These are phyloP conservation scores for Hordeum marinum DNA, from an alignment of 176 grass and related monocot species.

Conservation along the genomic window DNA sequence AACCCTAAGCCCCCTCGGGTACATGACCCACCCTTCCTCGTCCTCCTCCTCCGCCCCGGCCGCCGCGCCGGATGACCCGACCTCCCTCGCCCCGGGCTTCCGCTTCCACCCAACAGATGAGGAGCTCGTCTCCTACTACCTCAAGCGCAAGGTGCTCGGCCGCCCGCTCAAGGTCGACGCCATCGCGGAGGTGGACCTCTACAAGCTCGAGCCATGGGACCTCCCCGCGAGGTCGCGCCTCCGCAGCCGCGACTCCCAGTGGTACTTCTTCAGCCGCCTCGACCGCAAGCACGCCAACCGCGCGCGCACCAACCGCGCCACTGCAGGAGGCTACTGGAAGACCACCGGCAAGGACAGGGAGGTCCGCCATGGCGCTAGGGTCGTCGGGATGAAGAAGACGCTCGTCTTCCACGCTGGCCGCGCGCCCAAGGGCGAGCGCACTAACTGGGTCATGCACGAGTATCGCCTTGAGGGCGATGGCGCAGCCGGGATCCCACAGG, in stretches of 20 bases:
- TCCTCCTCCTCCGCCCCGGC: conserved; percentile 30
- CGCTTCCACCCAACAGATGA: conserved; percentile 83
- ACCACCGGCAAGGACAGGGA: conserved; percentile 92
- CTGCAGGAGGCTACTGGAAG: conserved; percentile 85
- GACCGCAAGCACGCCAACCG: conserved; percentile 92
- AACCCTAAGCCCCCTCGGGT: conserved; percentile 19
- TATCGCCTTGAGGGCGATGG: conserved; percentile 77
- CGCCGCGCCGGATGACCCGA: conserved; percentile 20
- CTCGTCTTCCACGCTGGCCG: conserved; percentile 85
- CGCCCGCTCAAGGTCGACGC: conserved; percentile 71
- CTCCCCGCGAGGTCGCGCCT: conserved; percentile 68
- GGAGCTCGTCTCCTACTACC: conserved; percentile 88
- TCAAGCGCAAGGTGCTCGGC: conserved; percentile 72
- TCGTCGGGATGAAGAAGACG: conserved; percentile 97
- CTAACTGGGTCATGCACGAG: conserved; percentile 99
- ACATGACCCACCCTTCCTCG: conserved; percentile 45
- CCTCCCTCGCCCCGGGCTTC: conserved; percentile 65
- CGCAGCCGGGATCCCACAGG: conserved; percentile 40
- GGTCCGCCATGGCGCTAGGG: conserved; percentile 41
- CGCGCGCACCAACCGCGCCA: conserved; percentile 77
- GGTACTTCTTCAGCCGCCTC: conserved; percentile 97
- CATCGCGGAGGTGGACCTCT: conserved; percentile 84
- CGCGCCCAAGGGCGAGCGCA: conserved; percentile 75
- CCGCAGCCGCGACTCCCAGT: conserved; percentile 81
- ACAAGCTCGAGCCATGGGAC: conserved; percentile 93